Evolutionary conservation across 75 land plant genomes (phyloP), one percentile per base, ranked within the genome.

Genomic region (Selaginella moellendorffii): DNA sequence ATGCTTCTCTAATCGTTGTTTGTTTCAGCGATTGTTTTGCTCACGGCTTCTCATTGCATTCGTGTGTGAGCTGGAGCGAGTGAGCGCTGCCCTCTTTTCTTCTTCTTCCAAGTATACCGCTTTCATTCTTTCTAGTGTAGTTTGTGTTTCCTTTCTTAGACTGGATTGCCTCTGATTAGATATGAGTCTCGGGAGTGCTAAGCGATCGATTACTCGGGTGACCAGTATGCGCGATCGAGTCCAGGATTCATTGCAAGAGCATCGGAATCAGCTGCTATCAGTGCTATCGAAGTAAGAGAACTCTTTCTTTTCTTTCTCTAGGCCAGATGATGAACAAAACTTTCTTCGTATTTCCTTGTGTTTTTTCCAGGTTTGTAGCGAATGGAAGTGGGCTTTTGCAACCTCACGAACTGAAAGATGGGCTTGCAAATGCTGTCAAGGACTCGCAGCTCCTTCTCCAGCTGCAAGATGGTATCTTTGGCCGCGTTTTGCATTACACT

Each of bases 391-490:
- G 51, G 65, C 19, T 83, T 9, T 24, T 87, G 78, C 85, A 87
- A 56, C 64, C 54, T 54, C 73, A 72, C 0, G 74, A 84, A 19
- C 31, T 87, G 25, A 72, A 72, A 77, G 74, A 72, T 1, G 87
- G 79, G 53, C 14, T 87, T 53, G 82, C 77, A 29, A 71, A 59
- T 53, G n/a, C 74, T 2, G 79, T 84, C 27, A 78, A 79, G 26
- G 79, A 79, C 46, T 54, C 54, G 29, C 54, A 24, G 27, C 63
- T 77, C 77, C 65, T 46, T 9, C 8, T 12, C 60, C 66, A 74
- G 51, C 69, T 90, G 25, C 53, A 74, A 66, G 85, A 84, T 22
- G 88, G 84, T 24, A 52, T 72, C 2, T 81, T 93, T 66, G 85
- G 90, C 23, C 70, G 66, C 31, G 76, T 93, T 53, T 66, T 93